Evolutionary conservation across 2,329 filamentous ascomycete species (phyloP), one percentile per base, ranked within the genome.

Genomic region (Sclerotinia sclerotiorum): DNA sequence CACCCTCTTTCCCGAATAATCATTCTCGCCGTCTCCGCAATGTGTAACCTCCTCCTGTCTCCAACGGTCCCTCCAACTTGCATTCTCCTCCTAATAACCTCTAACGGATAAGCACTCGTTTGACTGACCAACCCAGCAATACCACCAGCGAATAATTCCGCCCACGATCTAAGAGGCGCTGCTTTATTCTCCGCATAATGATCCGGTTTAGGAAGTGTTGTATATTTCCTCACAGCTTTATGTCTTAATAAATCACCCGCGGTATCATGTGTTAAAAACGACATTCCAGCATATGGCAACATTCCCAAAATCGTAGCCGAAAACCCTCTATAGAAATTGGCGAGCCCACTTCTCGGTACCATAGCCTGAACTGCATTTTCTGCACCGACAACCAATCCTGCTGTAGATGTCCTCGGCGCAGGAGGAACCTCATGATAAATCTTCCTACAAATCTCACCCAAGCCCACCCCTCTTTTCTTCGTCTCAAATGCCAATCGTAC

Each of bases 301-400:
- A 99, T 99, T 74, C 95, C 95, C 70, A 96, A 84, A 6, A 99
- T 80, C 0, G 95, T 98, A 0, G 94, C 92, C 0, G 88, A 87
- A 79, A 99, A 99, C 62, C 95, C 95, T 61, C 95, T 88, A 80
- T 97, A 99, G 79, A 99, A 99, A 79, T 99, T 99, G 68, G 87
- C 80, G 0, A 98, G 78, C 5, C 94, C 94, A 15, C 84, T 85
- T 35, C 83, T 84, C 0, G 91, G 89, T 0, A 85, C 82, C 0
- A 85, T 81, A 13, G 82, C 80, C 29, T 84, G 82, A 0, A 87
- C 81, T 0, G 81, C 78, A 17, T 81, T 77, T 2, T 82, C 78
- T 1, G 79, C 73, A 71, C 80, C 77, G 3, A 77, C 77, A 17
- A 80, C 76, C 1, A 80, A 77, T 15, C 83, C 80, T 5, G 81